Evolutionary conservation across 345 rosid species (phyloP).

Genomic region (Populus davidiana): DNA sequence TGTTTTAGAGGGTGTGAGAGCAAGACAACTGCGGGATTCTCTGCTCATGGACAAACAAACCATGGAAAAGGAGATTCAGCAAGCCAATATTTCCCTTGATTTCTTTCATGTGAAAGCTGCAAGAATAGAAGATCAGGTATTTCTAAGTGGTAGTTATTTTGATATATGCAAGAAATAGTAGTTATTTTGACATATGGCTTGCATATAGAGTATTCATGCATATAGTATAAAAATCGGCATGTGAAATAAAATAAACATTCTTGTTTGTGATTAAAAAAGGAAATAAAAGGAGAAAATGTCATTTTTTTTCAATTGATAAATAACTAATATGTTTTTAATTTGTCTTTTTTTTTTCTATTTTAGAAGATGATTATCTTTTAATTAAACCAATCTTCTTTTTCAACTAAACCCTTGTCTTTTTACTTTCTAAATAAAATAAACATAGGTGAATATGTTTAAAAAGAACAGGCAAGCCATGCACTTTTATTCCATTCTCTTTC

Average conservation of each 20-base stretch:
- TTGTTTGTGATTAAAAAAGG: not conserved
- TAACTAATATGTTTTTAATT: not conserved
- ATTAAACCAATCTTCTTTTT: not conserved
- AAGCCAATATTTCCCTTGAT: conserved; percentile 58
- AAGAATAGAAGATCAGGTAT: conserved; percentile 89
- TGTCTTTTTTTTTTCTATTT: not conserved
- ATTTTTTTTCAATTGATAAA: not conserved
- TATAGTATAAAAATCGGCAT: too few species aligned
- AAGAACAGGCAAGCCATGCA: not conserved
- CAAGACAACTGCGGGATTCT: conserved; percentile 71
- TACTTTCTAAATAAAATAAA: not conserved
- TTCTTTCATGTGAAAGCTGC: conserved; percentile 61
- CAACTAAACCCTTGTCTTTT: not conserved
- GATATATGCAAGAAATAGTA: not conserved
- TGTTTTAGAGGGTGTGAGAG: conserved; percentile 68
- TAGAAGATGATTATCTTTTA: not conserved
- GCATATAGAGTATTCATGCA: too few species aligned
- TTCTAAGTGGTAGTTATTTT: not conserved
- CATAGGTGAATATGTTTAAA: not conserved
- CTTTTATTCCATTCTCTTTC: not conserved
- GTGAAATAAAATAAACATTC: not conserved
- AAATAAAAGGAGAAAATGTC: not conserved
- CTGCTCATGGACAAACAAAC: conserved; percentile 54
- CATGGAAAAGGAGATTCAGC: conserved; percentile 70
- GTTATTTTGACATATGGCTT: too few species aligned